phyloP scores from a whole-genome alignment of 2,329 filamentous ascomycete species.

The Onygenales sp. region DNA sequence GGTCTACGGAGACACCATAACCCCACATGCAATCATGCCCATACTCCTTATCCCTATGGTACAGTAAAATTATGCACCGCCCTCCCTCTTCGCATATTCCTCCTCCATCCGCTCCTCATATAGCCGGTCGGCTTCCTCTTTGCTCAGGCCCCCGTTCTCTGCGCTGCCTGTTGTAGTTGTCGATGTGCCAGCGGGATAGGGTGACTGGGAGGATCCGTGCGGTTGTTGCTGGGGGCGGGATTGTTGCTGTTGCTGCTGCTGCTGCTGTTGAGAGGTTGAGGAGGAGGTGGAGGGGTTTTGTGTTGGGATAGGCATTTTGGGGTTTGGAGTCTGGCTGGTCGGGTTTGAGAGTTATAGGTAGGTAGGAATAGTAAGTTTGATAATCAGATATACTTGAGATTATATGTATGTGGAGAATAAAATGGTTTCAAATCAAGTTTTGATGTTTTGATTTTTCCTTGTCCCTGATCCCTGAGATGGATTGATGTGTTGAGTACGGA shows the following conservation, averaged over 20 bases:
- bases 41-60: too few relatives aligned
- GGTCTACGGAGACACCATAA: too few relatives aligned
- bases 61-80: constrained; percentile 22
- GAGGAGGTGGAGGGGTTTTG: constrained; percentile 2
- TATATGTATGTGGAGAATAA: neutral
- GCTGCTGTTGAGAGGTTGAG: constrained; percentile 3
- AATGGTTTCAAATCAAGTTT: too few relatives aligned
- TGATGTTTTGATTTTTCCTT: too few relatives aligned
- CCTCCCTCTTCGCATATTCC: constrained; percentile 38
- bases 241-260: neutral
- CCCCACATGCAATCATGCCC: too few relatives aligned
- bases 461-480: too few relatives aligned
- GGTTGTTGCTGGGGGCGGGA: neutral
- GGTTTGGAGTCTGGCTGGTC: neutral
- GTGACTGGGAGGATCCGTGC: neutral
- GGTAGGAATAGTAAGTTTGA: neutral
- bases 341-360: neutral
- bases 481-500: too few relatives aligned
- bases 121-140: constrained; percentile 33
- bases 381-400: neutral
- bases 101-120: constrained; percentile 40
- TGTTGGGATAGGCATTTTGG: constrained; percentile 4
- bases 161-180: constrained; percentile 4
- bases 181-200: neutral
- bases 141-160: constrained; percentile 20